Evolutionary conservation across 768 basidiomycete species (phyloP), one percentile per base, ranked within the genome.

Genomic region (Macrolepiota albuminosa): DNA sequence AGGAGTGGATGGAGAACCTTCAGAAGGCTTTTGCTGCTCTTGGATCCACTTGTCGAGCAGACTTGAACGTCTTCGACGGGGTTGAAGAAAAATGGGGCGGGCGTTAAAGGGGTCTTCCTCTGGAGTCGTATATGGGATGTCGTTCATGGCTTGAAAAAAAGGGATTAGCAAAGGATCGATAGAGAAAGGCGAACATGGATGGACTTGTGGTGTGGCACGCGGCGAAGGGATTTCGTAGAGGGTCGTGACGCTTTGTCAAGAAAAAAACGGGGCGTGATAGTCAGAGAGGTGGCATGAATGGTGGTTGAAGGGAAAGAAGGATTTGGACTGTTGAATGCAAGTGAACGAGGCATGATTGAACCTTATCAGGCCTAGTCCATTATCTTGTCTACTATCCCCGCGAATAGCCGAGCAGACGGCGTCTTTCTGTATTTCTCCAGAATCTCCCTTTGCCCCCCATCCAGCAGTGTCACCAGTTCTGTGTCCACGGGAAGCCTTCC

Each of bases 401-500:
- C 69, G 73, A 96, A 94, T 24, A 94, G 69, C 69, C 78, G 81
- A 45, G 83, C 83, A 2, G 91, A 89, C 13, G 85, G 73, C 34
- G 94, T 96, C 65, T 71, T 72, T 67, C 76, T 64, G 70, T 96
- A 96, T 64, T 78, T 75, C 58, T 77, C 72, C 58, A 91, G 71
- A 59, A 95, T 72, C 16, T 70, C 75, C 0, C 26, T 26, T 29
- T 66, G 78, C 40, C 81, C 85, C 4, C 84, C 87, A 67, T 98
- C 96, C 63, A 99, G 74, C 56, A 98, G 71, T 24, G 83, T 83
- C 46, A 95, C 94, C 36, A 99, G 83, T 65, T 92, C 93, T 0
- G 91, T 89, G 77, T 98, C 97, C 43, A 99, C 88, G 6, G 97
- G 97, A 42, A 99, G 77, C 46, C 89, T 82, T 11, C 97, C 97